These are phyloP conservation scores for Parachaetomium inaequale DNA, from an alignment of 495 filamentous ascomycete species.

Conservation along the genomic window DNA sequence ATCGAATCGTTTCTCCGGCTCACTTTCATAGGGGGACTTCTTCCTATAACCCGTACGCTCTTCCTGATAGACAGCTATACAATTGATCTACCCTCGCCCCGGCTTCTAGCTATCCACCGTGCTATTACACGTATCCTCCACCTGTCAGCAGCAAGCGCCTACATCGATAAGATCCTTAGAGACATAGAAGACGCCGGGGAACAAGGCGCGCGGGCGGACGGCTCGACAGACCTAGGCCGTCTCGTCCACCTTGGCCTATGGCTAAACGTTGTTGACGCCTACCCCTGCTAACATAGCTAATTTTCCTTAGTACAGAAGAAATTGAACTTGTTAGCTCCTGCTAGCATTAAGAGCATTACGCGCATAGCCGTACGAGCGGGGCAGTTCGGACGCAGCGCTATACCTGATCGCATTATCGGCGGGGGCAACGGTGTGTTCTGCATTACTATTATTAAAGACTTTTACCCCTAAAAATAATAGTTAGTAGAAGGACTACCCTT, in stretches of 20 bases:
- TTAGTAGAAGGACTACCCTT: too few relatives aligned
- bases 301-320: background rate
- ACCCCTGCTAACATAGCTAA: background rate
- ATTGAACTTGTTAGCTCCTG: too few relatives aligned
- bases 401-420: too few relatives aligned
- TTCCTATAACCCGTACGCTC: slow-evolving; percentile 9
- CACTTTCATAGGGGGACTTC: background rate
- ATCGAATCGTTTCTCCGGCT: background rate
- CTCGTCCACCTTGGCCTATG: slow-evolving; percentile 7
- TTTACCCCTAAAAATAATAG: too few relatives aligned
- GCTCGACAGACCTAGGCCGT: slow-evolving; percentile 15
- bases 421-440: too few relatives aligned
- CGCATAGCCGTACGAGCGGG: too few relatives aligned
- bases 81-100: slow-evolving; percentile 4
- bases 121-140: slow-evolving; percentile 4
- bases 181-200: slow-evolving; percentile 4
- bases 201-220: slow-evolving; percentile 6
- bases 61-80: slow-evolving; percentile 3
- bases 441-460: too few relatives aligned
- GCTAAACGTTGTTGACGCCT: background rate
- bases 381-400: too few relatives aligned
- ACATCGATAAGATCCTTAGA: slow-evolving; percentile 10
- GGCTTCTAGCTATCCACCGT: slow-evolving; percentile 7
- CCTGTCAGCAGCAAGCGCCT: background rate
- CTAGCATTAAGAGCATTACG: too few relatives aligned